Base-by-base conservation (phyloP, 768 basidiomycete genomes). In the Crassisporium funariophilum region DNA sequence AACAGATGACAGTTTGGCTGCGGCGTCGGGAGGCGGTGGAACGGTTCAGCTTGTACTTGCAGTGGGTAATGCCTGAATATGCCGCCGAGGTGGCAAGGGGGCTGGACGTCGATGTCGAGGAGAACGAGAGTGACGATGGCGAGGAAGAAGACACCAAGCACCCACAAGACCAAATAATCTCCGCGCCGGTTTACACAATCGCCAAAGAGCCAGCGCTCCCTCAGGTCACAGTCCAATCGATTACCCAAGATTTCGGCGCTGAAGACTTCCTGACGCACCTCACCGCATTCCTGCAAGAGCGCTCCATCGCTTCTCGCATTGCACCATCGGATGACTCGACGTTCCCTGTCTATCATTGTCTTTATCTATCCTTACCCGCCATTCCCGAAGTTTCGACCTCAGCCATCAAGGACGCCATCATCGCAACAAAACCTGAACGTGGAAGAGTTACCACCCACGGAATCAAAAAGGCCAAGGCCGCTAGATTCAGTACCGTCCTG, bases 1-100 rank as follows among this genome's bases (percentile, higher is more conserved):
- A 40, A 8, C 74, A 76, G 44, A 78, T 78, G 76, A 63, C 66
- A 0, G 25, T 16, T 0, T 74, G 70, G 68, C 57, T 78, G 0
- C 37, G 45, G 2, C 55, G 67, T 1, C 70, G 69, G 19, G 75
- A 76, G 46, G 53, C 63, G 0, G 47, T 75, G 3, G 29, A 52
- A n/a, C 38, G 46, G 2, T 60, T 54, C 9, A 17, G 33, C 4
- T 6, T 29, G 0, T 73, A 64, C 41, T 48, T 74, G 1, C 7
- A 53, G 15, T 72, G 71, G 71, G 47, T 42, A 1, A 13, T 52
- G 9, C 53, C 49, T 3, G 25, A 22, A 7, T 44, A 47, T 34
- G 13, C 31, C n/a, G 31, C 29, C 6, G 35, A 34, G 9, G 12
- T 9, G 6, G 25, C n/a, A n/a, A n/a, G n/a, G n/a, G n/a, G n/a